phyloP scores from a whole-genome alignment of 1,284 basidiomycete genomes.

The Malassezia cuniculi region DNA sequence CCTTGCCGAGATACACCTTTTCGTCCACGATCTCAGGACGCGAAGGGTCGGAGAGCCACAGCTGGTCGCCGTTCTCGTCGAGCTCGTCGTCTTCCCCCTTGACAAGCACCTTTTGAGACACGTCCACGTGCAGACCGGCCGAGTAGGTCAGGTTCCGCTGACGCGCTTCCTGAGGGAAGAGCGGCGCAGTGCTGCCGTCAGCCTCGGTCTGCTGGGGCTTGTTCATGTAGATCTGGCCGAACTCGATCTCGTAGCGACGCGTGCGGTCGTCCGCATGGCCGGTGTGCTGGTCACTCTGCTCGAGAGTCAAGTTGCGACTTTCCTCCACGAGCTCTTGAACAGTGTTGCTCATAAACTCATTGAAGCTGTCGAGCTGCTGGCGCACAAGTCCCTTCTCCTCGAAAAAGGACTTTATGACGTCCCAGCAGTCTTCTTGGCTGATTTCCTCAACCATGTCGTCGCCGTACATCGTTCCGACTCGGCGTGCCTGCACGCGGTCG shows the following conservation, averaged over 20 bases:
- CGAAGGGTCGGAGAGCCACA: conserved; percentile 58
- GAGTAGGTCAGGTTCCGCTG: conserved; percentile 89
- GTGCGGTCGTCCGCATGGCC: conserved; percentile 50
- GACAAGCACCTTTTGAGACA: conserved; percentile 70
- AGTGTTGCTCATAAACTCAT: conserved; percentile 99
- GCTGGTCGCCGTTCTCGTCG: conserved; percentile 56
- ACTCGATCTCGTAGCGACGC: conserved; percentile 88
- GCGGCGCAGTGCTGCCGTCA: conserved; percentile 79
- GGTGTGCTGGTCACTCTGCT: conserved; percentile 89
- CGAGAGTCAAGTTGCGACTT: conserved; percentile 78
- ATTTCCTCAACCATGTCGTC: conserved; percentile 35
- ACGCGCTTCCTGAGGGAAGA: conserved; percentile 96
- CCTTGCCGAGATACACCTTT: conserved; percentile 93
- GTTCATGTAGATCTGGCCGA: conserved; percentile 93
- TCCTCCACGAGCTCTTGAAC: conserved; percentile 99
- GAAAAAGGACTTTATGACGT: conserved; percentile 78
- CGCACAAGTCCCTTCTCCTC: conserved; percentile 92
- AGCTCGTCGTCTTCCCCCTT: conserved; percentile 63
- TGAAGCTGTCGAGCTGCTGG: conserved; percentile 95
- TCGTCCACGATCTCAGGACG: conserved; percentile 54
- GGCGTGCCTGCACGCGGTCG: no score
- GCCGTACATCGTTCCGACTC: conserved; percentile 16
- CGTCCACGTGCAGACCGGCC: conserved; percentile 88
- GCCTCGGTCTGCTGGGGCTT: conserved; percentile 87
- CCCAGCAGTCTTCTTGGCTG: conserved; percentile 43